Evolutionary conservation across 768 basidiomycete genomes (phyloP), one percentile per base, ranked within the genome.

Genomic region (Amanita brunnescens): DNA sequence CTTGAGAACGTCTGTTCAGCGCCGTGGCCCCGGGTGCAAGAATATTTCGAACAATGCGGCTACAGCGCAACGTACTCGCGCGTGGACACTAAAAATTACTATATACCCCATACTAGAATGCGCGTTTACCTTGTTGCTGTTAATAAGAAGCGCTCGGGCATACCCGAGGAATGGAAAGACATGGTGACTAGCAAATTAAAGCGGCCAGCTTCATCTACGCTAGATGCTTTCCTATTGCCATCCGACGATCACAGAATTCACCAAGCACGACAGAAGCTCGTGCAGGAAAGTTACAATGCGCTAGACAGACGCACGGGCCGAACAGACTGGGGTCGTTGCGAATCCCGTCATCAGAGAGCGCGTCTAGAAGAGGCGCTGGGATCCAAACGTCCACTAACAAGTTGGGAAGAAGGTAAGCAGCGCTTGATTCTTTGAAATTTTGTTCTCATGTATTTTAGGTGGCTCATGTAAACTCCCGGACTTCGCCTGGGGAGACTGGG

Each of bases 401-500:
- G 80, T 65, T 97, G 94, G 94, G 89, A 92, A 51, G 91, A 94
- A 74, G 88, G 91, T 80, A 63, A 56, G 72, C 52, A 14, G 10
- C 45, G 32, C 33, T 47, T 42, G 9, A 33, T 12, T 9, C 9
- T 14, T 33, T 7, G 43, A 21, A 33, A n/a, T n/a, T 21, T 54
- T 40, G 58, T 34, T 18, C 33, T 48, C n/a, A 43, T 44, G 18
- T 23, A 9, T 23, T 49, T 29, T 48, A 87, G 89, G 83, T 63
- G 91, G 88, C 8, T 82, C 77, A 56, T 92, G 89, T 61, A 91
- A 86, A 62, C 68, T 94, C 49, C 85, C 83, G 0, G 92, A 94
- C 59, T 91, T 88, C 58, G 85, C 86, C 26, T 97, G 94, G 94
- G 80, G 82, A 52, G 92, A 96, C 62, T 97, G 94, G 94, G 90